A percentile compares a stretch with the other conserved stretches of the same genome.
These are phyloP conservation scores for Citrus trifoliata DNA, from an alignment of 345 rosid species.

Conservation along the genomic window DNA sequence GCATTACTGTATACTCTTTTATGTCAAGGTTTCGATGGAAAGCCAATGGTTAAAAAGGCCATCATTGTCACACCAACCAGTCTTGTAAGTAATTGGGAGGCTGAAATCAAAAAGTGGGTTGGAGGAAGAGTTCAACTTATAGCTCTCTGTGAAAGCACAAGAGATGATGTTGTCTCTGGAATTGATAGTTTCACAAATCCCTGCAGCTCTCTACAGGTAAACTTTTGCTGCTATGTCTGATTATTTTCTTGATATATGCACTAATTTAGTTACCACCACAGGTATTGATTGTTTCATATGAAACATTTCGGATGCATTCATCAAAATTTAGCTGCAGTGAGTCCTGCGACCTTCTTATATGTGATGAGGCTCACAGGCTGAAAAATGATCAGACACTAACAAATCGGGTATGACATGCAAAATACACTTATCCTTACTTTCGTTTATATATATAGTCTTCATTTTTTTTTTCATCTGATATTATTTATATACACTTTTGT, in stretches of 20 bases:
- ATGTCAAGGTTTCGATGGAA: constrained; percentile 87
- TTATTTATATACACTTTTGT: constrained; percentile 16
- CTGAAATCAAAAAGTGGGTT: constrained; percentile 93
- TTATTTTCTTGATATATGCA: constrained; percentile 17
- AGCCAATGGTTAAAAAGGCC: constrained; percentile 89
- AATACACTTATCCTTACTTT: neutral
- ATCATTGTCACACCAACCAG: constrained; percentile 97
- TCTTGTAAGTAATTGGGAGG: constrained; percentile 99
- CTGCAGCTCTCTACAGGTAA: constrained; percentile 69
- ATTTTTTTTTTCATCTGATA: constrained; percentile 4
- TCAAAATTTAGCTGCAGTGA: constrained; percentile 69
- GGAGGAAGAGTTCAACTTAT: constrained; percentile 85
- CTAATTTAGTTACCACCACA: constrained; percentile 29
- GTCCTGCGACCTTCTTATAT: constrained; percentile 92
- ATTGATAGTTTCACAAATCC: constrained; percentile 76
- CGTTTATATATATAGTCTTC: neutral
- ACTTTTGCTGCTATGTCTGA: constrained; percentile 13
- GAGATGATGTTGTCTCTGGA: constrained; percentile 90
- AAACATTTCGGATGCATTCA: constrained; percentile 97
- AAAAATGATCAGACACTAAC: constrained; percentile 95
- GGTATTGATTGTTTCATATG: constrained; percentile 95
- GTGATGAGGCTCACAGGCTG: constrained; percentile 99
- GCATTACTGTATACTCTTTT: constrained; percentile 86
- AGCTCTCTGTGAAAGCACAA: constrained; percentile 93
- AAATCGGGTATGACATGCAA: constrained; percentile 63